Conservation (phyloP, 768 basidiomycete species). For the Amanita phalloides region DNA sequence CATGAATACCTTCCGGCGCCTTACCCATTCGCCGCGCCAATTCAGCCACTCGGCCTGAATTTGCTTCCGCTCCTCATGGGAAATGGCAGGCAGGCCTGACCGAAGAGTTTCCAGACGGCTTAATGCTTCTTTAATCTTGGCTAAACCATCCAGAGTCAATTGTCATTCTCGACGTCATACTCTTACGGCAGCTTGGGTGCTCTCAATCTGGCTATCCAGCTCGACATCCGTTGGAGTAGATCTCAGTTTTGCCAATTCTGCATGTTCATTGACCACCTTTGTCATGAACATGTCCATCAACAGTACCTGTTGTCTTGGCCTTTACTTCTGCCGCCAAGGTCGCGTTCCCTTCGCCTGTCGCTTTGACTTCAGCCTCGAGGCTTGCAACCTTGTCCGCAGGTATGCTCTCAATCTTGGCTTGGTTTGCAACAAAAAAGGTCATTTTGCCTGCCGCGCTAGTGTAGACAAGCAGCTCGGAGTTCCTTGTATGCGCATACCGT, state of each 20-base stretch:
- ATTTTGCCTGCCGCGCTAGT: constrained; percentile 52
- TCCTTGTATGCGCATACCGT: constrained; percentile 36
- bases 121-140: constrained; percentile 22
- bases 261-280: background rate
- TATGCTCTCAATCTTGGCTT: constrained; percentile 58
- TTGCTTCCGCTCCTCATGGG: constrained; percentile 55
- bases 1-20: constrained; percentile 65
- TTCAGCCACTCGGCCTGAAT: constrained; percentile 67
- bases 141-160: constrained; percentile 28
- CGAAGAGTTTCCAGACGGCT: constrained; percentile 52
- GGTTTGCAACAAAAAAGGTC: constrained; percentile 80
- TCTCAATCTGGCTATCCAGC: constrained; percentile 43
- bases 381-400: constrained; percentile 47
- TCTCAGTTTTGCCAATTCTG: constrained; percentile 60
- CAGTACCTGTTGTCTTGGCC: constrained; percentile 31
- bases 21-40: constrained; percentile 78
- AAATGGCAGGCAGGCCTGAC: constrained; percentile 55
- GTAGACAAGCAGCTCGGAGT: constrained; percentile 8
- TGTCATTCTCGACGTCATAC: constrained; percentile 6
- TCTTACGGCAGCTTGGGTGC: constrained; percentile 40
- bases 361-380: constrained; percentile 49
- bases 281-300: background rate
- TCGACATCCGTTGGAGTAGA: constrained; percentile 61
- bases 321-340: constrained; percentile 38
- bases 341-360: constrained; percentile 52